Conservation (phyloP, 164 flowering plant genomes). For the Aristolochia fimbriata region DNA sequence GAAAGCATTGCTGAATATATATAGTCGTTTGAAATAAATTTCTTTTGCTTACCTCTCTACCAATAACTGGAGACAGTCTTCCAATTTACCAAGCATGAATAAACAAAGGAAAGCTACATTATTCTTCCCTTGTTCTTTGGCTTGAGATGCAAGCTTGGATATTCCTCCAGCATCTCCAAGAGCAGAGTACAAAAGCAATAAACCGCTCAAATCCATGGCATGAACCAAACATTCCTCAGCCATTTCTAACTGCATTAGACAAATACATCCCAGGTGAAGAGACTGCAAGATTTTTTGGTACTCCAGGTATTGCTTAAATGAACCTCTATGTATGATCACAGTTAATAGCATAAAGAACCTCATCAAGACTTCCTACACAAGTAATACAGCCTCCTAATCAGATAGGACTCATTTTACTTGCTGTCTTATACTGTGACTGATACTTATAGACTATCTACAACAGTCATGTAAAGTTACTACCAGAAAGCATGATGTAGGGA, state of each 20-base stretch:
- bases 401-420: too few species aligned
- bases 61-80: conserved; percentile 90
- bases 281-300: not conserved
- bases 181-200: conserved; percentile 85
- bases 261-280: not conserved
- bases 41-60: conserved; percentile 59
- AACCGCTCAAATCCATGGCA: conserved; percentile 92
- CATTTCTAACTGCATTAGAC: conserved; percentile 72
- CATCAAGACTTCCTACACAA: too few species aligned
- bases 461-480: too few species aligned
- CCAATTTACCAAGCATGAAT: conserved; percentile 85
- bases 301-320: too few species aligned
- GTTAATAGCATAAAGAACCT: not conserved
- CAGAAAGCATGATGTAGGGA: not conserved
- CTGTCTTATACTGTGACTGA: too few species aligned
- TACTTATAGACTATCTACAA: too few species aligned
- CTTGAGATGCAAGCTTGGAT: conserved; percentile 62
- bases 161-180: conserved; percentile 93
- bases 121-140: conserved; percentile 92
- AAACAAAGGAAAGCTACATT: conserved; percentile 92
- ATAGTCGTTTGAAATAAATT: not conserved
- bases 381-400: too few species aligned
- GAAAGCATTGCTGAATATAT: not conserved
- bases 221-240: conserved; percentile 82
- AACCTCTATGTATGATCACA: not conserved